Evolutionary conservation across 331 rosid species (phyloP).

Genomic region (Arachis monticola): DNA sequence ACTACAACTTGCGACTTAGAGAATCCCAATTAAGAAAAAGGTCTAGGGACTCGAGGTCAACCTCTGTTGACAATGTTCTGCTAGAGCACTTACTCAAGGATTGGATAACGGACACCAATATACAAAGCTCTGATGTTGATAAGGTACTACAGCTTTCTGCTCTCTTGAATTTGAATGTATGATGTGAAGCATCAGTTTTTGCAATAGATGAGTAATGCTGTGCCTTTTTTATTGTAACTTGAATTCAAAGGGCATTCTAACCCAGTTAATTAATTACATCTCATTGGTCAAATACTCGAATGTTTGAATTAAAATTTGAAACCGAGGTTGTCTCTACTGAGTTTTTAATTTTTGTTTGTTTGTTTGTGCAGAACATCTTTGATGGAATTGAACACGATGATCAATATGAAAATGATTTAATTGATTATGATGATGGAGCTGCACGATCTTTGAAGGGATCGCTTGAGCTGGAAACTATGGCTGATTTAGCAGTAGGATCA

Average conservation of each 20-base stretch:
- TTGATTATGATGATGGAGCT: conserved; percentile 68
- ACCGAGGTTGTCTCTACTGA: conserved; percentile 16
- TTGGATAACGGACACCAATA: conserved; percentile 70
- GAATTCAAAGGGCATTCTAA: conserved; percentile 25
- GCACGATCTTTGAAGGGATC: conserved; percentile 60
- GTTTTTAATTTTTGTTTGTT: conserved; percentile 30
- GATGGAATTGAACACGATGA: conserved; percentile 67
- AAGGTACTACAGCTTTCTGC: conserved; percentile 59
- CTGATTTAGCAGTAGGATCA: conserved; percentile 56
- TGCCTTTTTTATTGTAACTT: conserved; percentile 10
- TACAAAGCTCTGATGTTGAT: conserved; percentile 53
- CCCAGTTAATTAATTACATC: not conserved
- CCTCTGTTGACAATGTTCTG: conserved; percentile 60
- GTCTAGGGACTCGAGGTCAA: conserved; percentile 49
- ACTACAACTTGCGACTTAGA: conserved; percentile 88
- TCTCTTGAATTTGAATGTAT: conserved; percentile 21
- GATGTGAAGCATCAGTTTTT: not conserved
- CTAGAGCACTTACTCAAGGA: conserved; percentile 65
- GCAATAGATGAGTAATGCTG: not conserved
- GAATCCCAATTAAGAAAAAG: conserved; percentile 79
- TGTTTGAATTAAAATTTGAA: not conserved
- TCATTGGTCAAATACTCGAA: not conserved
- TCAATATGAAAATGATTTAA: conserved; percentile 64
- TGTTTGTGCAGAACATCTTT: conserved; percentile 55
- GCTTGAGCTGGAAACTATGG: conserved; percentile 53